Evolutionary conservation across 495 filamentous ascomycete species (phyloP).

Genomic region (Antarctomyces pellizariae): DNA sequence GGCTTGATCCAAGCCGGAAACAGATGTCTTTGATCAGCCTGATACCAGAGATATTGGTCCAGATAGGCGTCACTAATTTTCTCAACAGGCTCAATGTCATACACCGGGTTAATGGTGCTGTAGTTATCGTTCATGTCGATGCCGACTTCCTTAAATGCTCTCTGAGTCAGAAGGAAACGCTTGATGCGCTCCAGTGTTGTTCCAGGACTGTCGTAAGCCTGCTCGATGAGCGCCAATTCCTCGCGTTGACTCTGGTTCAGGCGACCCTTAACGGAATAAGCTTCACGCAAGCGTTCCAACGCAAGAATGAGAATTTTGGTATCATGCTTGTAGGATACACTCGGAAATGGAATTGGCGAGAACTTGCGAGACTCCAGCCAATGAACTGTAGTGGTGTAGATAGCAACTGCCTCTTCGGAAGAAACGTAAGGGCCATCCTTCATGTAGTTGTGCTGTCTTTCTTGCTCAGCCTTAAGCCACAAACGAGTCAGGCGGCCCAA

Average conservation of each 20-base stretch:
- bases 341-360: constrained; percentile 95
- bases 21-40: constrained; percentile 91
- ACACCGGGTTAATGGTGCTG: constrained; percentile 94
- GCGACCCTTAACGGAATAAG: constrained; percentile 93
- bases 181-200: constrained; percentile 94
- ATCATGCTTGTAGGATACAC: constrained; percentile 98
- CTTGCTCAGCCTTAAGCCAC: constrained; percentile 97
- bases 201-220: constrained; percentile 94
- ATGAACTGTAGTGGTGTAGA: constrained; percentile 96
- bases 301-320: constrained; percentile 97
- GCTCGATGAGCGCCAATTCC: constrained; percentile 91
- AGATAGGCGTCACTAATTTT: constrained; percentile 99
- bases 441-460: constrained; percentile 97
- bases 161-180: constrained; percentile 86
- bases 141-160: constrained; percentile 97
- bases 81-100: constrained; percentile 97
- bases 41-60: constrained; percentile 98
- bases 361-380: constrained; percentile 98
- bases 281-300: constrained; percentile 79
- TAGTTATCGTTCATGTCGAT: constrained; percentile 99
- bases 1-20: constrained; percentile 99
- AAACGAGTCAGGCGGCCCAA: constrained; percentile 80
- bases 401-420: constrained; percentile 93
- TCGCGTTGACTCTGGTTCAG: constrained; percentile 96
- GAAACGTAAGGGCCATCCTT: constrained; percentile 98